Evolutionary conservation across 352 stramenopile species (phyloP), one percentile per base, ranked within the genome.

Genomic region (Globisporangium polare): DNA sequence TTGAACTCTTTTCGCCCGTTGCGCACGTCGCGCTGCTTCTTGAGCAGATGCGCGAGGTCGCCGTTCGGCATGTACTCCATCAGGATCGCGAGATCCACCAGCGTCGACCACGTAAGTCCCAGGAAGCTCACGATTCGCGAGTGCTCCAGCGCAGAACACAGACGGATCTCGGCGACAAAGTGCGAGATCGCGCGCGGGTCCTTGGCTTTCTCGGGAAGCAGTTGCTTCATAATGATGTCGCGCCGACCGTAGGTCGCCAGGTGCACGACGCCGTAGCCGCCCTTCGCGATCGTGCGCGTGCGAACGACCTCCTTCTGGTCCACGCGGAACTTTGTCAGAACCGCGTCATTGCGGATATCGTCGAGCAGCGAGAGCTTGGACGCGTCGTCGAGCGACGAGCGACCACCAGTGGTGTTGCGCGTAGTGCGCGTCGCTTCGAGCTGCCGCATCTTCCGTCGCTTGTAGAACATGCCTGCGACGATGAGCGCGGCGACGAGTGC

Each of bases 211-310:
- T 53, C 47, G 7, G 63, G 54, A 3, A 65, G 42, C 29, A 61
- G 29, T 26, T 66, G 57, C 42, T 66, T 69, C 27, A 60, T 57
- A 20, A 56, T 52, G 33, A 66, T 63, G 8, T 63, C 75, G 13
- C 79, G 46, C 73, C 72, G 3, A 68, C 53, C 77, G 42, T 79
- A 62, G 1, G 55, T 68, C 22, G 76, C 76, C 12, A 79, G 58
- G 31, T 83, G 70, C 15, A 88, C 77, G 22, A 88, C 63, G 7
- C 78, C 80, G n/a, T 73, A 81, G 33, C 74, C 80, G 18, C 80
- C 80, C 35, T 85, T 82, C 1, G 76, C 77, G 8, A 90, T 47
- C 29, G 74, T 58, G 45, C 69, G 68, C 8, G 60, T 37, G 46
- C 66, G 55, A n/a, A 63, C 45, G 5, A 90, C 63, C 5, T 86